Evolutionary conservation across 2,329 filamentous ascomycete genomes (phyloP), one percentile per base, ranked within the genome.

Genomic region (Fusarium nurragi): DNA sequence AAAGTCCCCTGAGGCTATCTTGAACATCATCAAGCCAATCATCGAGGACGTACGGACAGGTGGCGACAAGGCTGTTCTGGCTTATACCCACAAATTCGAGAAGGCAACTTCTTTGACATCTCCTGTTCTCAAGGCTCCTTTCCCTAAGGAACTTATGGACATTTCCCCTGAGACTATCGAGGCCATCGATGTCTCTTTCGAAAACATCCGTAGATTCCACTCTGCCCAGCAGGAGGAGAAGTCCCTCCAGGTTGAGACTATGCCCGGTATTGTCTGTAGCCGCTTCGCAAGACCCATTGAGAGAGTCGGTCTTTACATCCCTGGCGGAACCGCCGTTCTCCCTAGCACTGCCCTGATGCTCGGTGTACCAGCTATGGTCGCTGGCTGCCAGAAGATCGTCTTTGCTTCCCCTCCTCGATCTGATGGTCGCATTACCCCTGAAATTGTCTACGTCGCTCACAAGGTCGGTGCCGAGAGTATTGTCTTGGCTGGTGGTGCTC

Each of bases 291-390:
- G 95, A 19, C 90, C 95, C 0, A 98, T 99, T 65, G 95, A 98
- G 78, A 86, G 93, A 34, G 95, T 99, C n/a, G 95, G 95, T 65
- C 84, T 97, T 7, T 99, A 99, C 78, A 90, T 99, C 16, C 95
- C 95, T 8, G 95, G 95, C 55, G 95, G 95, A 63, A 99, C 95
- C 3, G 95, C 95, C 3, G 95, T 99, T n/a, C 84, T 99, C 37
- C 95, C 95, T 13, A 97, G 93, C 54, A 98, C 95, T 9, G 95
- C 95, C 4, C 89, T 99, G 67, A 99, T 99, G 95, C 86, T 99
- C 51, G 95, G 95, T 75, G 95, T 99, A 6, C 95, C 95, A 9
- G 95, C 95, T 60, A 96, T 96, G 91, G 95, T 98, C 9, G 95
- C 95, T 22, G 95, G 95, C 22, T 99, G 95, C 84, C 88, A 94